phyloP scores from a whole-genome alignment of 108 stramenopile species.

The Fistulifera pelliculosa region DNA sequence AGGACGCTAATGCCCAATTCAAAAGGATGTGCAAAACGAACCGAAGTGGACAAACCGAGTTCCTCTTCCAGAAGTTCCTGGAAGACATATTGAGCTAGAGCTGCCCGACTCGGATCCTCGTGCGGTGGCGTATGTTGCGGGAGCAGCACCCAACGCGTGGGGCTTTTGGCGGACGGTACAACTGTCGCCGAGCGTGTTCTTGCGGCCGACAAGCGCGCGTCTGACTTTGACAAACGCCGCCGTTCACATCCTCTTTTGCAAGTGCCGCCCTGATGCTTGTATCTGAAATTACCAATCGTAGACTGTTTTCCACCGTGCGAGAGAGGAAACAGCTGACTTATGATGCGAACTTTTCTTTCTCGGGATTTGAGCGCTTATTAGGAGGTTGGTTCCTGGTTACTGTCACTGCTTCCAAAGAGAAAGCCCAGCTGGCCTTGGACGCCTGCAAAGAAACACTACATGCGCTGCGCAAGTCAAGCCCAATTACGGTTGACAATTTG shows the following conservation, averaged over 20 bases:
- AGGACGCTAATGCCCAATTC: slow-evolving; percentile 65
- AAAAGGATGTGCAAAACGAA: slow-evolving; percentile 15
- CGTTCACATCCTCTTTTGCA: slow-evolving; percentile 86
- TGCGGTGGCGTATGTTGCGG: slow-evolving; percentile 92
- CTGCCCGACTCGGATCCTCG: slow-evolving; percentile 93
- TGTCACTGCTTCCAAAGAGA: slow-evolving; percentile 93
- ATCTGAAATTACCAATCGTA: slow-evolving; percentile 84
- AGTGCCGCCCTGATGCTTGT: slow-evolving; percentile 76
- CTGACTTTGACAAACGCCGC: slow-evolving; percentile 76
- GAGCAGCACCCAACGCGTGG: slow-evolving; percentile 88
- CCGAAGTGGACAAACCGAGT: slow-evolving; percentile 36
- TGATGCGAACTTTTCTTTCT: slow-evolving; percentile 94
- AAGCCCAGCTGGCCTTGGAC: slow-evolving; percentile 85
- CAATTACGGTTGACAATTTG: slow-evolving; percentile 86
- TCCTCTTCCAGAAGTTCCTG: slow-evolving; percentile 49
- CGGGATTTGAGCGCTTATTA: slow-evolving; percentile 81
- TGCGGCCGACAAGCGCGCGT: slow-evolving; percentile 52
- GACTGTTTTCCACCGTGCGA: slow-evolving; percentile 92
- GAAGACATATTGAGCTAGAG: slow-evolving; percentile 78
- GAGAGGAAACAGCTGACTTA: slow-evolving; percentile 94
- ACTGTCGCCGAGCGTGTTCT: slow-evolving; percentile 58
- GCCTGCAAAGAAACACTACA: slow-evolving; percentile 91
- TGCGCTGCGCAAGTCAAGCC: slow-evolving; percentile 51
- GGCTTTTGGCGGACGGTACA: slow-evolving; percentile 81
- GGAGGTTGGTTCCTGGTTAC: slow-evolving; percentile 95